A percentile compares a stretch with the other conserved stretches of the same genome.
Evolutionary conservation across 768 basidiomycete species (phyloP).

Genomic region (Polyporus arcularius): DNA sequence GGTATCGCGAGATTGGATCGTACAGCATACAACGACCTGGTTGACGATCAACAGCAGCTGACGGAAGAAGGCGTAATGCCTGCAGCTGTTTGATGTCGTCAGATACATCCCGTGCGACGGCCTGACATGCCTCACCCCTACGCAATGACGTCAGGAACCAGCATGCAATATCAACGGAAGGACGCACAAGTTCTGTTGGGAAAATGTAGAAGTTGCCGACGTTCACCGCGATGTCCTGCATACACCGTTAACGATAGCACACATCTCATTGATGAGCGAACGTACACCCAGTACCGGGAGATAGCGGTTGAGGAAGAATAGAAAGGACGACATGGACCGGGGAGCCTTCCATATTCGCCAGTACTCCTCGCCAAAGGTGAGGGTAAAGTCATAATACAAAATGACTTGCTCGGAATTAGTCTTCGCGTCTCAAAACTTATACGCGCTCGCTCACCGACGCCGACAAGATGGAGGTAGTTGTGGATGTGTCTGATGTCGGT

Average conservation of each 20-base stretch:
- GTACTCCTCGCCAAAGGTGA: slow-evolving; percentile 40
- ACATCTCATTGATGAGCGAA: neutral
- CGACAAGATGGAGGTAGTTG: slow-evolving; percentile 26
- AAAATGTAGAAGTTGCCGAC: slow-evolving; percentile 22
- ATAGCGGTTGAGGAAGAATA: slow-evolving; percentile 55
- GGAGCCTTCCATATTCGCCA: slow-evolving; percentile 46
- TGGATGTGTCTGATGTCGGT: slow-evolving; percentile 19
- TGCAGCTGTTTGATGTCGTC: slow-evolving; percentile 36
- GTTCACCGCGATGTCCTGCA: slow-evolving; percentile 25
- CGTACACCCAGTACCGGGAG: slow-evolving; percentile 40
- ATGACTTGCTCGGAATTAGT: slow-evolving; percentile 22
- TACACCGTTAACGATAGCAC: neutral
- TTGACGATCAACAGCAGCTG: slow-evolving; percentile 44
- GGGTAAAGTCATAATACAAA: slow-evolving; percentile 32
- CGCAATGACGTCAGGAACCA: neutral
- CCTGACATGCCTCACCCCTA: slow-evolving; percentile 19
- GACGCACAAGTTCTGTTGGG: slow-evolving; percentile 17
- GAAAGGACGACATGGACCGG: slow-evolving; percentile 38
- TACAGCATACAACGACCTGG: slow-evolving; percentile 49
- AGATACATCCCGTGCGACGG: neutral
- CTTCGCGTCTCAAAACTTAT: neutral
- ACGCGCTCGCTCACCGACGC: slow-evolving; percentile 19
- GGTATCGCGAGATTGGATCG: slow-evolving; percentile 18
- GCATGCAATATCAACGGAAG: neutral
- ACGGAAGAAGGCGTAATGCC: slow-evolving; percentile 38